Base-by-base conservation (phyloP, 2,329 filamentous ascomycete genomes). In the Penicillium sp. region DNA sequence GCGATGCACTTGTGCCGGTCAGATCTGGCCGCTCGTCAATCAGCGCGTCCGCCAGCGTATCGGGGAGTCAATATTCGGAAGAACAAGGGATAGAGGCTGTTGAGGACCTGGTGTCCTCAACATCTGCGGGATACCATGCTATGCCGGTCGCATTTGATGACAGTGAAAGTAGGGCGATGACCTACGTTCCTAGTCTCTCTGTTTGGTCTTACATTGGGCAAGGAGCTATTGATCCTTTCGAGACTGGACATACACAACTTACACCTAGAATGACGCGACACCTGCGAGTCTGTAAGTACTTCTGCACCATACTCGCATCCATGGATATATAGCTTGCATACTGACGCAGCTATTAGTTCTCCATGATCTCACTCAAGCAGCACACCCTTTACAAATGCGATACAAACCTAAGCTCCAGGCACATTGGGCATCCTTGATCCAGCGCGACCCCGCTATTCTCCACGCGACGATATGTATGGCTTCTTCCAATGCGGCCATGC, bases 381-480 rank as follows among this genome's bases (percentile, higher is more conserved):
- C 68, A 14, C 65, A 69, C 45, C 69, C 69, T 11, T 58, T 72
- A 35, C 65, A 68, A 35, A 60, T 55, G 12, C 66, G 66, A 14
- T 69, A 65, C 49, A 64, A 64, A 6, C 60, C 63, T 2, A 67
- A 66, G 27, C 40, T 71, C 18, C 62, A 66, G 51, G 60, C 58
- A 4, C 69, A 72, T 50, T 72, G 68, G 68, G 60, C 61, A 8
- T 50, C 66, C 10, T 55, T 72, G 25, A 64, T 69, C 12, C 68
- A 64, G 47, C 60, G 60, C 4, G 67, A 68, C 35, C 69, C 69
- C 9, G 67, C 68, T 10, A 63, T 64, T 29, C 51, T 72, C 12
- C 67, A 71, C 47, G 67, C 68, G 7, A 61, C 59, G 41, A 71
- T 72, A 41, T 71, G 68, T 45, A 66, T 69, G 50, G 63, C 66